Conservation (phyloP, 345 rosid genomes). For the Hibiscus syriacus region DNA sequence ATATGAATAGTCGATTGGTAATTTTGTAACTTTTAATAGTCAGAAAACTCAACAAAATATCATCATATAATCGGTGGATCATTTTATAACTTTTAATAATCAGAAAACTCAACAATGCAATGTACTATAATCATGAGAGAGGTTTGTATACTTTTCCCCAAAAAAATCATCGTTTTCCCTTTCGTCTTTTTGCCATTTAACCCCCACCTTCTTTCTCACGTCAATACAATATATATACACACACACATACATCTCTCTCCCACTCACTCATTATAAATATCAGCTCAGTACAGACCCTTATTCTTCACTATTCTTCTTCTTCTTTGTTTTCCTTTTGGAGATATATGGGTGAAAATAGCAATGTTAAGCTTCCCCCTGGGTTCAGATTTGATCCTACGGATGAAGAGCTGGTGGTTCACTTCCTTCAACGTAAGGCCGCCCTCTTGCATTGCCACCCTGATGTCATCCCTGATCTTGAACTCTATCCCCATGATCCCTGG, state of each 20-base stretch:
- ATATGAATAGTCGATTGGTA: too few species aligned
- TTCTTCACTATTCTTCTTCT: conserved; percentile 13
- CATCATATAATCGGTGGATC: too few species aligned
- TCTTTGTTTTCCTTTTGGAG: neutral
- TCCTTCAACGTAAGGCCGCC: conserved; percentile 81
- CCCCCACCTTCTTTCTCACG: conserved; percentile 40
- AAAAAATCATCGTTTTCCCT: neutral
- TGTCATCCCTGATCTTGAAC: conserved; percentile 89
- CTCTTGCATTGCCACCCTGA: conserved; percentile 88
- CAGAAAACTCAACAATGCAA: too few species aligned
- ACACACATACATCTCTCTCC: neutral
- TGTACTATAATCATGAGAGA: too few species aligned
- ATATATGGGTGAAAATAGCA: conserved; percentile 33
- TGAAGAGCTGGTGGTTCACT: conserved; percentile 89
- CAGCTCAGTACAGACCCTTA: conserved; percentile 11
- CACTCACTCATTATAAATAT: conserved; percentile 23
- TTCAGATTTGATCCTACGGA: conserved; percentile 83
- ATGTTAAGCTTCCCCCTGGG: conserved; percentile 73
- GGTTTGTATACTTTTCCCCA: too few species aligned
- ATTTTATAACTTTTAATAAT: too few species aligned
- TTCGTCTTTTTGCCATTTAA: conserved; percentile 8
- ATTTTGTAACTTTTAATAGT: too few species aligned
- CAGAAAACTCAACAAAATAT: too few species aligned
- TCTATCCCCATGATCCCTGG: conserved; percentile 89
- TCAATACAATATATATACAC: conserved; percentile 16